phyloP scores from a whole-genome alignment of 495 filamentous ascomycete genomes.

The Lentithecium fluviatile region DNA sequence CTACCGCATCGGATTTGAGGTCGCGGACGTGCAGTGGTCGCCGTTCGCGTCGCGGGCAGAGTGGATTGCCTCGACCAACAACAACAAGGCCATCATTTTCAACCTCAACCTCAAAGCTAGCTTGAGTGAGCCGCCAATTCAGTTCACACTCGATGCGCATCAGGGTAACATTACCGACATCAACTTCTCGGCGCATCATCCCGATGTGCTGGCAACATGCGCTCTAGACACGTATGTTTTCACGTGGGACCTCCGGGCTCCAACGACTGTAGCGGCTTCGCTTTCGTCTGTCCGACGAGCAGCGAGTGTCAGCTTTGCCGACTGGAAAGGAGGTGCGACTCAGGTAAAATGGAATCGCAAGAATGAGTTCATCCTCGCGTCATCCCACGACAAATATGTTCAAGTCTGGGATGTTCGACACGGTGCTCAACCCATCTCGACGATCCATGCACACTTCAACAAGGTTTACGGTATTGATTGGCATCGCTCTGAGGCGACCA shows the following conservation, averaged over 20 bases:
- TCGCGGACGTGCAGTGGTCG: constrained; percentile 98
- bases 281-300: constrained; percentile 2
- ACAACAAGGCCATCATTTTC: constrained; percentile 94
- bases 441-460: constrained; percentile 85
- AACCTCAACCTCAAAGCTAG: constrained; percentile 69
- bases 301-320: constrained; percentile 58
- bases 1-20: constrained; percentile 88
- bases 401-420: constrained; percentile 90
- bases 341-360: constrained; percentile 96
- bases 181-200: constrained; percentile 92
- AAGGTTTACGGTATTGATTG: constrained; percentile 97
- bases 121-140: constrained; percentile 70
- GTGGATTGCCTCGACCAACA: constrained; percentile 92
- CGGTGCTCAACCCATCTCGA: constrained; percentile 72
- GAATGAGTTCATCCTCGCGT: constrained; percentile 79
- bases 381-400: constrained; percentile 81
- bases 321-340: constrained; percentile 93
- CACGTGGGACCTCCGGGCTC: constrained; percentile 84
- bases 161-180: constrained; percentile 91
- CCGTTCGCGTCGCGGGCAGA: constrained; percentile 85
- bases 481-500: constrained; percentile 71
- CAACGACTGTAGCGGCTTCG: constrained; percentile 70
- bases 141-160: constrained; percentile 88
- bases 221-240: constrained; percentile 91
- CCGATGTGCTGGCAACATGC: constrained; percentile 85